Evolutionary conservation across 257 asterid genomes (phyloP).

Genomic region (Gynochthodes officinalis): DNA sequence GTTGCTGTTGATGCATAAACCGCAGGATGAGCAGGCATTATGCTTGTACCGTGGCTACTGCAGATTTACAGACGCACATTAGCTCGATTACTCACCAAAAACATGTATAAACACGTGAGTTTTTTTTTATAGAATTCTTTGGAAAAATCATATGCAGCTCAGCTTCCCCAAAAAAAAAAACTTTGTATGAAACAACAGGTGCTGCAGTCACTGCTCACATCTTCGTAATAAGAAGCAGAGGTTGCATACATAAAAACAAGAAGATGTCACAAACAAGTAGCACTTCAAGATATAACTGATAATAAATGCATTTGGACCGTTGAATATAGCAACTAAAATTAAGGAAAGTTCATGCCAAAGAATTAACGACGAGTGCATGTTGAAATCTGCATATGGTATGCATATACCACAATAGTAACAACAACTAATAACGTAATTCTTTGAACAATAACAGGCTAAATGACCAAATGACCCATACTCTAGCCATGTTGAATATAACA

Average conservation of each 20-base stretch:
- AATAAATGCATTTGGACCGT: neutral
- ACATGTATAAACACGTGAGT: neutral
- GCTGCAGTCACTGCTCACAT: no score
- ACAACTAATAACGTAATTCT: neutral
- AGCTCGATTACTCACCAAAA: neutral
- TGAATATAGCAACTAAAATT: no score
- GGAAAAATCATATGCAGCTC: no score
- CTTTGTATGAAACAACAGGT: no score
- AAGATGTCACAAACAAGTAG: neutral
- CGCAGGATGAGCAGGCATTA: conserved; percentile 19
- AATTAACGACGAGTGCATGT: no score
- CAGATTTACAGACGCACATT: conserved; percentile 15
- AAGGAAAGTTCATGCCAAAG: no score
- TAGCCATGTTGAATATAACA: neutral
- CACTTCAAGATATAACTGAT: neutral
- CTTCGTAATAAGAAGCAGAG: no score
- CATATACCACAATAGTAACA: neutral
- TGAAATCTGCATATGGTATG: neutral
- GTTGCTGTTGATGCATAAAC: conserved; percentile 13
- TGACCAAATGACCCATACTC: neutral
- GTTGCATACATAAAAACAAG: no score
- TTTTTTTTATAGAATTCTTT: no score
- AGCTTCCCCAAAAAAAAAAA: no score
- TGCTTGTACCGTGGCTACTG: conserved; percentile 31
- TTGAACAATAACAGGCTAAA: neutral